Conservation (phyloP, 805 yeast species). For the Jamesozyma piceae region DNA sequence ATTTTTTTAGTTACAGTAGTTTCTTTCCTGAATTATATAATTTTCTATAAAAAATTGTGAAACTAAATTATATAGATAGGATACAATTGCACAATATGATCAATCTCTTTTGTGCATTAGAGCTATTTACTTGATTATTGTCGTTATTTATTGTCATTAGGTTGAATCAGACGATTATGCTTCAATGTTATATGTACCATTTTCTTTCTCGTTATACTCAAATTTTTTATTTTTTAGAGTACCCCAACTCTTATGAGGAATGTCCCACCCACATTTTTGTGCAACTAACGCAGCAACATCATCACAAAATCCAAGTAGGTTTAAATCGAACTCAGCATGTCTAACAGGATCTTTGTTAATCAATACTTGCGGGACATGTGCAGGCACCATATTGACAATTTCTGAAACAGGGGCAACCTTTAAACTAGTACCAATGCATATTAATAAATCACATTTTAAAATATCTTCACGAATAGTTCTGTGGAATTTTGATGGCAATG, state of each 20-base stretch:
- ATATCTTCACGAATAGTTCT: constrained; percentile 50
- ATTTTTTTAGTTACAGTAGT: too few species aligned
- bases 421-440: constrained; percentile 84
- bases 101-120: too few species aligned
- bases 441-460: constrained; percentile 59
- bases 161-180: background rate
- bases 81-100: background rate
- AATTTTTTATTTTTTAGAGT: constrained; percentile 19
- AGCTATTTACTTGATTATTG: too few species aligned
- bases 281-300: constrained; percentile 63
- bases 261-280: constrained; percentile 48
- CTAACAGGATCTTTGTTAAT: constrained; percentile 68
- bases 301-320: constrained; percentile 73
- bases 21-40: too few species aligned
- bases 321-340: constrained; percentile 72
- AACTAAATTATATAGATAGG: too few species aligned
- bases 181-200: constrained; percentile 27
- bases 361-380: constrained; percentile 71
- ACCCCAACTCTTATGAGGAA: constrained; percentile 45
- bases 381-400: constrained; percentile 64
- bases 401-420: constrained; percentile 90
- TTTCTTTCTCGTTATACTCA: constrained; percentile 18
- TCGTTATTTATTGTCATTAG: too few species aligned
- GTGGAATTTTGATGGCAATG: constrained; percentile 63
- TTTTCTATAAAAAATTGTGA: too few species aligned